These are phyloP conservation scores for Spizellomyces punctatus DNA, from an alignment of 192 early-diverging fungal species.

Conservation along the genomic window DNA sequence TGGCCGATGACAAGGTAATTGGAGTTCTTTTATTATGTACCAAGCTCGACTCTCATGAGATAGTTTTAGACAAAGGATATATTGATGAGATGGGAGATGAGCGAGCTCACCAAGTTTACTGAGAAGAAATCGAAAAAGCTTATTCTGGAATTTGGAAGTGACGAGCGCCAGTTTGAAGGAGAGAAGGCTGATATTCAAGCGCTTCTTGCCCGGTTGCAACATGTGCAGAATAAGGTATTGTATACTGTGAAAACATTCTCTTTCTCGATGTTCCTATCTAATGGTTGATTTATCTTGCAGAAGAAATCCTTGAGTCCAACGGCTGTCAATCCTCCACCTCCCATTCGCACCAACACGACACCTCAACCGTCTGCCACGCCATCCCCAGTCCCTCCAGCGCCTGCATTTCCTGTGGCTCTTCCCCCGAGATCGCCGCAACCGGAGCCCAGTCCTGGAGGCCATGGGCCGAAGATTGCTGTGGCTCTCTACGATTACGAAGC, in stretches of 20 bases:
- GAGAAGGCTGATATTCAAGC: conserved; percentile 50
- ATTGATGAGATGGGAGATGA: conserved; percentile 45
- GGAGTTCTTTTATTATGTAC: neutral
- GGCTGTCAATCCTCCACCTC: neutral
- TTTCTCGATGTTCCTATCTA: neutral
- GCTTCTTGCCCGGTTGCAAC: conserved; percentile 33
- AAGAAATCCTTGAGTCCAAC: neutral
- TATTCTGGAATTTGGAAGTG: conserved; percentile 43
- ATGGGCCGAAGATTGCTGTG: conserved; percentile 48
- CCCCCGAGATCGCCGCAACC: conserved; percentile 8
- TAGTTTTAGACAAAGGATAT: conserved; percentile 30
- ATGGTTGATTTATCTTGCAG: too few species aligned
- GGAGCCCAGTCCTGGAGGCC: neutral
- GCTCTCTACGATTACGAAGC: conserved; percentile 93
- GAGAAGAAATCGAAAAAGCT: conserved; percentile 58
- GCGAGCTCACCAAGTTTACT: conserved; percentile 33
- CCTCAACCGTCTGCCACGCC: conserved; percentile 1
- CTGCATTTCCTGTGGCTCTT: neutral
- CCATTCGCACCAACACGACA: conserved; percentile 31
- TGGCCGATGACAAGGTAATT: conserved; percentile 28
- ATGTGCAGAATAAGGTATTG: conserved; percentile 40
- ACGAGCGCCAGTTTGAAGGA: conserved; percentile 52
- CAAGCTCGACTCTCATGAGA: neutral
- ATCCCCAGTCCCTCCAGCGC: neutral
- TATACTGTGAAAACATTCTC: neutral